Percentiles rank a stretch among this genome's conserved stretches.
Conservation (phyloP, 1,139 yeast species). For the Yamadazyma atmosphaerica region DNA sequence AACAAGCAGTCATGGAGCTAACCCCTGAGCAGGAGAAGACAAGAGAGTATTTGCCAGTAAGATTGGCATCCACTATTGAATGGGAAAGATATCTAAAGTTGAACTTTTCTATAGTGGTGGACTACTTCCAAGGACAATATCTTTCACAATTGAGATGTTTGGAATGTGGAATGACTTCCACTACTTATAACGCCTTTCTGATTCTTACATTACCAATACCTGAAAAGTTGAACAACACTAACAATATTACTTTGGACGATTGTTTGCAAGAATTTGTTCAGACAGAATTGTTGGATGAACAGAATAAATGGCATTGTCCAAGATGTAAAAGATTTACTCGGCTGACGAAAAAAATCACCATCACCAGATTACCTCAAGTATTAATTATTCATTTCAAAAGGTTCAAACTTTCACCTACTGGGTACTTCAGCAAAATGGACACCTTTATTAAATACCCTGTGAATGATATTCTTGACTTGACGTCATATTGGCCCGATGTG, state of each 20-base stretch:
- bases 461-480: constrained; percentile 57
- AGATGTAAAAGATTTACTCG: constrained; percentile 66
- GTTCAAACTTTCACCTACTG: constrained; percentile 54
- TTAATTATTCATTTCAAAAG: constrained; percentile 79
- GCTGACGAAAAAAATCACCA: constrained; percentile 66
- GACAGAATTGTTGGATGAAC: constrained; percentile 69
- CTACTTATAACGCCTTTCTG: constrained; percentile 83
- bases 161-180: constrained; percentile 75
- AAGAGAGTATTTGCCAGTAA: constrained; percentile 72
- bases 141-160: constrained; percentile 77
- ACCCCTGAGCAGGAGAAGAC: constrained; percentile 74
- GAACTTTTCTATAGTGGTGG: constrained; percentile 83
- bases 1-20: constrained; percentile 47
- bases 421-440: constrained; percentile 57
- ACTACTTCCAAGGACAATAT: constrained; percentile 88
- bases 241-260: constrained; percentile 47
- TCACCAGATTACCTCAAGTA: constrained; percentile 72
- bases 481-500: constrained; percentile 73
- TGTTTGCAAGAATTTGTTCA: constrained; percentile 73
- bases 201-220: constrained; percentile 78
- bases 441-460: constrained; percentile 64
- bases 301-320: constrained; percentile 91
- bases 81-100: constrained; percentile 91
- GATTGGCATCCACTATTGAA: constrained; percentile 88
- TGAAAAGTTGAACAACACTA: constrained; percentile 22